Percentiles rank a stretch among this genome's conserved stretches.
Evolutionary conservation across 306 rosid species (phyloP).

Genomic region (Sicyos baderoa): DNA sequence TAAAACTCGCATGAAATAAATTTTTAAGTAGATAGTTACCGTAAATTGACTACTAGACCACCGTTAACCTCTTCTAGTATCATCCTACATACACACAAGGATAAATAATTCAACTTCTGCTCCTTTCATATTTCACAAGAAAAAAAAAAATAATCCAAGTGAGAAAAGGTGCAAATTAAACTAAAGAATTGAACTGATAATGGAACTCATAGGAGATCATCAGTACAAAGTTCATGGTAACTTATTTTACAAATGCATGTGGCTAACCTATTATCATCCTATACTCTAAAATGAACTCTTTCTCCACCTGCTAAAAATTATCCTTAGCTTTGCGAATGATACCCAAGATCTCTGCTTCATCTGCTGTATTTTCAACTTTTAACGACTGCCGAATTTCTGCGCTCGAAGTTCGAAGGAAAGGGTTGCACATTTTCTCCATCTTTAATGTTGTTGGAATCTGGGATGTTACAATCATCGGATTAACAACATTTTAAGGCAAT

Average conservation of each 20-base stretch:
- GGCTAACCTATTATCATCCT: background rate
- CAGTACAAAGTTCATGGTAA: background rate
- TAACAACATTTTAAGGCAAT: background rate
- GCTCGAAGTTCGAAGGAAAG: conserved; percentile 77
- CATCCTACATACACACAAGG: too few relatives aligned
- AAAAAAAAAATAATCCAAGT: background rate
- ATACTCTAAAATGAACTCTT: conserved; percentile 17
- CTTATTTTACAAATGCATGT: conserved; percentile 17
- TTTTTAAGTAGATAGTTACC: too few relatives aligned
- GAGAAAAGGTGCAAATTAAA: conserved; percentile 2
- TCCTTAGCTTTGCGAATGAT: conserved; percentile 72
- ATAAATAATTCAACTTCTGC: background rate
- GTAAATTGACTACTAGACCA: too few relatives aligned
- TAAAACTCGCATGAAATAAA: too few relatives aligned
- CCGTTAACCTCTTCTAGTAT: too few relatives aligned
- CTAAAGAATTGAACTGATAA: conserved; percentile 2
- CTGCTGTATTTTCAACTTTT: conserved; percentile 46
- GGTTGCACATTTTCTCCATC: conserved; percentile 84
- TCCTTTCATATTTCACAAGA: background rate
- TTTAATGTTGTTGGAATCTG: conserved; percentile 75
- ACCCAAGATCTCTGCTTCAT: conserved; percentile 63
- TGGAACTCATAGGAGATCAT: conserved; percentile 15
- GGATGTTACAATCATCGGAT: background rate
- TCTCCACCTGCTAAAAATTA: conserved; percentile 32
- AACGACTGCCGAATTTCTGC: conserved; percentile 53